Evolutionary conservation across 2,329 filamentous ascomycete species (phyloP).

Genomic region (Neofusicoccum cordaticola): DNA sequence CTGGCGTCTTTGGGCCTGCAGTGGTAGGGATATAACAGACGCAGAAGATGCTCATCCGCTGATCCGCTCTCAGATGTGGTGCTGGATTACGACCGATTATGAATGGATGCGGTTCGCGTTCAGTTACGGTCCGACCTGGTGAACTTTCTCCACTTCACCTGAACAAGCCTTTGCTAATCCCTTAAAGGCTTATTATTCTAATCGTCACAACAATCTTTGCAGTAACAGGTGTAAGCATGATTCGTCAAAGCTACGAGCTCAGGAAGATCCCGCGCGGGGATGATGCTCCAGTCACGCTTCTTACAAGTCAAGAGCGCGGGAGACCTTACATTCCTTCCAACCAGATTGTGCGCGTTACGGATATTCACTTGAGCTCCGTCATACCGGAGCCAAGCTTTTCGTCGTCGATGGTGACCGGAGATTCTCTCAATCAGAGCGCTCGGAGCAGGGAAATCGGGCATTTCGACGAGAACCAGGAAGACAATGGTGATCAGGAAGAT

Average conservation of each 20-base stretch:
- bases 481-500: neutral
- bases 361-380: constrained; percentile 56
- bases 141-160: neutral
- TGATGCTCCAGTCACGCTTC: neutral
- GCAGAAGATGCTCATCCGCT: neutral
- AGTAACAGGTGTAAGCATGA: neutral
- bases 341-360: constrained; percentile 53
- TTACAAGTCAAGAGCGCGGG: constrained; percentile 44
- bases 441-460: too few species aligned
- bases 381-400: neutral
- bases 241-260: neutral
- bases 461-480: neutral
- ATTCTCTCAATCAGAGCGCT: too few species aligned
- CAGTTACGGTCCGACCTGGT: constrained; percentile 75
- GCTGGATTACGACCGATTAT: constrained; percentile 68
- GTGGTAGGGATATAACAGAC: constrained; percentile 41
- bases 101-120: constrained; percentile 69
- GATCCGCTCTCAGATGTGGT: constrained; percentile 61
- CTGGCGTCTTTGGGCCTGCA: constrained; percentile 70
- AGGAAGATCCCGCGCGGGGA: neutral
- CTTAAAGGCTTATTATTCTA: neutral
- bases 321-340: constrained; percentile 35
- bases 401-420: neutral
- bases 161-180: neutral
- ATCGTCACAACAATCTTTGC: neutral